Conservation (phyloP, 1,284 basidiomycete genomes). For the Gastroboletus turbinatus region DNA sequence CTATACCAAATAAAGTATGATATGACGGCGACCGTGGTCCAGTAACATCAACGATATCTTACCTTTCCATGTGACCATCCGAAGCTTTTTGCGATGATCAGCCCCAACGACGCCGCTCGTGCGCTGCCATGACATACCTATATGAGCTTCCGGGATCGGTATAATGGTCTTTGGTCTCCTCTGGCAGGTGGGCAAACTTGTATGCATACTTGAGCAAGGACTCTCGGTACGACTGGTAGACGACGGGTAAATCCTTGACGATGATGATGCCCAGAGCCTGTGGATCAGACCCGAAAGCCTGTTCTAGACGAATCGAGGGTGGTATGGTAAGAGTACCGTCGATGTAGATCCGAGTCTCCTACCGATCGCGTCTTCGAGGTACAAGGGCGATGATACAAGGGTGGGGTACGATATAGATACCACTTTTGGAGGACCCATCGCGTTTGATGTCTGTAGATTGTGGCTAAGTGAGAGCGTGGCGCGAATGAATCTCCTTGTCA, state of each 20-base stretch:
- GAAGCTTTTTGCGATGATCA: conserved; percentile 52
- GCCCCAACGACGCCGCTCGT: not conserved
- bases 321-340: not conserved
- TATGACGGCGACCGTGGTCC: not conserved
- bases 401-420: conserved; percentile 71
- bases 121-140: conserved; percentile 46
- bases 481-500: conserved; percentile 14
- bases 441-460: conserved; percentile 29
- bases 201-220: conserved; percentile 72
- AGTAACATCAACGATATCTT: conserved; percentile 5
- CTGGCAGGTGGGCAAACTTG: conserved; percentile 70
- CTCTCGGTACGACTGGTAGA: conserved; percentile 63
- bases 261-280: conserved; percentile 79
- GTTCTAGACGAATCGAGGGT: conserved; percentile 43
- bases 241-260: conserved; percentile 73
- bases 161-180: conserved; percentile 65
- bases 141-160: conserved; percentile 67
- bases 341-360: conserved; percentile 16
- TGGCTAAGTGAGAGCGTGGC: conserved; percentile 6
- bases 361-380: conserved; percentile 66
- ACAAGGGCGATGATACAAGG: conserved; percentile 57
- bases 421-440: conserved; percentile 54
- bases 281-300: conserved; percentile 78
- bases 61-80: conserved; percentile 95
- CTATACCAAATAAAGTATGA: conserved; percentile 34